Base-by-base conservation (phyloP, 371 early-diverging fungal genomes). In the Mortierella sp. region DNA sequence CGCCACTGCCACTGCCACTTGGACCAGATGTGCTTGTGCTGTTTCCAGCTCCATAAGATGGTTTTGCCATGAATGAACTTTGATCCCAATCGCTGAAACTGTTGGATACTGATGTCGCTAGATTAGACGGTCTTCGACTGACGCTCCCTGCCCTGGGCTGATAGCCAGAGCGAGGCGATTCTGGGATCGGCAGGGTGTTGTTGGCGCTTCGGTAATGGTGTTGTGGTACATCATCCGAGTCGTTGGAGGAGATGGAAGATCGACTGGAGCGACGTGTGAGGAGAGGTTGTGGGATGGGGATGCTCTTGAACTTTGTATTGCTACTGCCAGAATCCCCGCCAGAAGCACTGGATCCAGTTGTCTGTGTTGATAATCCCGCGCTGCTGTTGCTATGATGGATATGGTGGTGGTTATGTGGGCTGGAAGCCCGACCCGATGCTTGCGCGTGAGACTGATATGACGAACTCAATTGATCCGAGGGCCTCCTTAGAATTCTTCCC, bases 201-300 rank as follows among this genome's bases (percentile, higher is more conserved):
- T 61, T 78, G 2, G 57, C 55, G 60, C 55, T 72, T 24, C 84
- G 67, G 60, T 76, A 81, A 28, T 81, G 76, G 24, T 73, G 70
- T n/a, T 76, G 64, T 35, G 66, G 22, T 3, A 72, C 57, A 43
- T 81, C 84, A 28, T 83, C 84, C 35, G 84, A 83, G 49, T 83
- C 84, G 28, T 78, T 83, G n/a, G 84, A 79, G 9, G 84, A 84
- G 26, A 79, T 16, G 1, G 84, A 84, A 24, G 84, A 79, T 5
- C 84, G 84, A 52, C 84, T 84, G 32, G 74, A 73, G 18, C 80
- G 77, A 54, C 84, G 80, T 6, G 77, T 71, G 54, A 84, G 80
- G 40, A 84, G 77, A 5, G 84, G 84, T 49, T 84, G 80, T 16
- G 84, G 84, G 69, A 84, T 84, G 16, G 84, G 84, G 16, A 84